Evolutionary conservation across 2,329 filamentous ascomycete genomes (phyloP).

Genomic region (Juglanconis sp.): DNA sequence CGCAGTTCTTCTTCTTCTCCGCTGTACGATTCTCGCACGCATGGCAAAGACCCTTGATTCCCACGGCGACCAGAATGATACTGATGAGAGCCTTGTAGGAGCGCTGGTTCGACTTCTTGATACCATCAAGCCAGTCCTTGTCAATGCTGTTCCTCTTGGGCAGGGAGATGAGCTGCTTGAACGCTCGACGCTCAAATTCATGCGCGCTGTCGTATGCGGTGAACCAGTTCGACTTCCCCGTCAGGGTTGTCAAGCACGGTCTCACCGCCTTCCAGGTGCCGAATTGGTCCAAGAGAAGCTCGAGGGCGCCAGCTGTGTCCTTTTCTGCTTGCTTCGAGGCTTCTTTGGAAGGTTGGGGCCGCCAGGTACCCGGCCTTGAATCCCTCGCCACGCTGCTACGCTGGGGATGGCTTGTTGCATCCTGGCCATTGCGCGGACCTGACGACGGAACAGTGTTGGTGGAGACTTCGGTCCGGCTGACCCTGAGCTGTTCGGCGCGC

Average conservation of each 20-base stretch:
- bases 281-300: no score
- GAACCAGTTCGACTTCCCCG: not conserved
- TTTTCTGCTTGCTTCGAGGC: no score
- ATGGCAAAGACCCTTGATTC: not conserved
- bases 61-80: not conserved
- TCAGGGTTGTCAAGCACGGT: not conserved
- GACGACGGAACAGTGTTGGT: no score
- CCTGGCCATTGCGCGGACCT: no score
- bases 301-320: no score
- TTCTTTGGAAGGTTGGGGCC: no score
- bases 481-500: no score
- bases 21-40: not conserved
- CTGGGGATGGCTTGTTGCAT: no score
- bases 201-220: not conserved
- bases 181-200: not conserved
- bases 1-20: conserved; percentile 7
- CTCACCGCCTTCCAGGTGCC: not conserved
- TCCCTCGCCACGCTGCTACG: no score
- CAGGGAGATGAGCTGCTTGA: conserved; percentile 4
- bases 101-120: not conserved
- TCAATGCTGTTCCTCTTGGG: not conserved
- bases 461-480: no score
- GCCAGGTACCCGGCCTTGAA: no score
- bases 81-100: not conserved
- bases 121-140: not conserved